Evolutionary conservation across 2,329 filamentous ascomycete genomes (phyloP), one percentile per base, ranked within the genome.

Genomic region (Emmonsia crescens): DNA sequence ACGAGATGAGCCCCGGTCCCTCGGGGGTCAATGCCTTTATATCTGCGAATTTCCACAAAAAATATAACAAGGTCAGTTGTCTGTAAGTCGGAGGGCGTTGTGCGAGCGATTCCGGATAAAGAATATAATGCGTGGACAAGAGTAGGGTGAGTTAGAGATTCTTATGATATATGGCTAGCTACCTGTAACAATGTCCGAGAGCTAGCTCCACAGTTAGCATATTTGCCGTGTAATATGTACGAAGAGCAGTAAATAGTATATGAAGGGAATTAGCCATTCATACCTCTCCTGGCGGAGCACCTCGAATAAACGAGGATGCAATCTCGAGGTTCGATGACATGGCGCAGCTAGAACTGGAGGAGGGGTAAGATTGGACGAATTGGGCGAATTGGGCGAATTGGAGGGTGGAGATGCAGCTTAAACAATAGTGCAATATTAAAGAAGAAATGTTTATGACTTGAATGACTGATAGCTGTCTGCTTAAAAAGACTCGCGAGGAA

Each of bases 211-310:
- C 49, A 59, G 40, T 63, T 36, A 66, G 67, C 72, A 69, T 66
- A 56, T 74, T 69, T 63, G 60, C 62, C 61, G 61, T 40, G 40
- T 24, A 55, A 40, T 10, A 55, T 24, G n/a, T n/a, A n/a, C n/a
- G n/a, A 21, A 24, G 19, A 3, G 2, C 24, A 38, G 12, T 24
- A 12, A 8, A 24, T 31, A 16, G 19, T n/a, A 27, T 51, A 16
- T 16, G 24, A 42, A 51, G 21, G 24, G 57, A 62, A 24, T 49
- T 38, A 44, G n/a, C 46, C 57, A 60, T 58, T 40, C 61, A 36
- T 84, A 96, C 93, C 88, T 99, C 94, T 80, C 94, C 94, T 27
- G 94, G 94, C 56, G 94, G 94, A 70, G 94, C 91, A 72, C 91
- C 90, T 79, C 96, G 87, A 67, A 99, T 87, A 75, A 97, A 99